Evolutionary conservation across 2,329 filamentous ascomycete species (phyloP), one percentile per base, ranked within the genome.

Genomic region (Hymenoscyphus infarciens): DNA sequence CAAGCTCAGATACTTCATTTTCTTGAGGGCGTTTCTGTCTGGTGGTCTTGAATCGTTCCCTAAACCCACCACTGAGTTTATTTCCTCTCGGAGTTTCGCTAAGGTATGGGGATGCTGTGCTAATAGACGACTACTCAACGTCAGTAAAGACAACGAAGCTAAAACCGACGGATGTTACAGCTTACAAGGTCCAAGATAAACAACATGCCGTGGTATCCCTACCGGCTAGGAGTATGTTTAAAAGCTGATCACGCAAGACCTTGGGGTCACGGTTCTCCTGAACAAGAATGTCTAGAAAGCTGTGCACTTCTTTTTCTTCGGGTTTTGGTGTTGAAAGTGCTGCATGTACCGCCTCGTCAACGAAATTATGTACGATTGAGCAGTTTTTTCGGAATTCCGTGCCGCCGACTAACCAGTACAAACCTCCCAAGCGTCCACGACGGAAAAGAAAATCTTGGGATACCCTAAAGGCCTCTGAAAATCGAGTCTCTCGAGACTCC

Each of bases 161-260:
- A 19, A 45, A 5, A 10, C 2, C 6, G 8, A 19, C 3, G 39
- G 13, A 10, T 35, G 39, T 15, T 16, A 45, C 7, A 19, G 56
- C 57, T 39, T 33, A 63, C 61, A 83, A 81, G 3, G 56, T 58
- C 56, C 56, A 58, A 5, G 56, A 58, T 13, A 58, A 31, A 29
- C 35, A 76, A 42, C 75, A 75, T 2, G 81, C 82, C 0, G 82
- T 85, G 0, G 83, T 86, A 65, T 87, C 84, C 7, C 83, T 76
- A 0, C 83, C 83, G 0, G 82, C 83, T 1, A 84, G 73, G 56
- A 86, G 79, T 62, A 85, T 79, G 59, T 78, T 78, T 35, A 83
- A 73, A 11, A 81, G 57, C 61, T 77, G 72, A 59, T 74, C 74
- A 6, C 73, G 67, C 0, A 78, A 61, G 7, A 69, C 65, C 3